These are phyloP conservation scores for Euphorbia lathyris DNA, from an alignment of 345 rosid species.

Conservation along the genomic window DNA sequence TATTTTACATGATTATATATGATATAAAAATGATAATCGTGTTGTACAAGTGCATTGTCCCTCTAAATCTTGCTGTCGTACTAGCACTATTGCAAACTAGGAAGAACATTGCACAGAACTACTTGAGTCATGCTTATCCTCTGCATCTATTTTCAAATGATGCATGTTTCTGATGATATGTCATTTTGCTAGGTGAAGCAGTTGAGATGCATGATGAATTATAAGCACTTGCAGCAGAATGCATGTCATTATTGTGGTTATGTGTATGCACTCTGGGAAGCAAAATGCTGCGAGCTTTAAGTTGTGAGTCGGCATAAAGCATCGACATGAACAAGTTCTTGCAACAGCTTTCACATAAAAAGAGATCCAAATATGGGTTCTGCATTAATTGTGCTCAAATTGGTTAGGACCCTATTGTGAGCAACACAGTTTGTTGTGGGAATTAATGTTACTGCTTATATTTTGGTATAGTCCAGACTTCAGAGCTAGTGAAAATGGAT, in stretches of 20 bases:
- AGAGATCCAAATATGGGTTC: too few species aligned
- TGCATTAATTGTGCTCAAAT: too few species aligned
- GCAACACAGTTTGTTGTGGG: too few species aligned
- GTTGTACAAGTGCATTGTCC: too few species aligned
- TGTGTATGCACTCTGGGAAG: not conserved
- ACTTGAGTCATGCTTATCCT: not conserved
- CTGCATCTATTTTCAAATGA: not conserved
- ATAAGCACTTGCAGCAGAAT: slow-evolving; percentile 9
- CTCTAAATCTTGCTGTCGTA: too few species aligned
- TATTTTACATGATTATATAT: too few species aligned
- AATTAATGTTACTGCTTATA: too few species aligned
- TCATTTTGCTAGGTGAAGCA: slow-evolving; percentile 26
- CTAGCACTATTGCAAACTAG: too few species aligned
- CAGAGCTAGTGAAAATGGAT: too few species aligned
- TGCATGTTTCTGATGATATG: not conserved
- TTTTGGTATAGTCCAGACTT: too few species aligned
- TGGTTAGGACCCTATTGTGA: not conserved
- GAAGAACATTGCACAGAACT: too few species aligned
- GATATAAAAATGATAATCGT: too few species aligned
- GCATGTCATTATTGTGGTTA: not conserved
- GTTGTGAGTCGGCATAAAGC: not conserved
- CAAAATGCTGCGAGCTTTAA: not conserved
- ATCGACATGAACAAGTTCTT: not conserved
- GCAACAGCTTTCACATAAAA: not conserved
- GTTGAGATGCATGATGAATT: slow-evolving; percentile 48